Percentiles rank a stretch among this genome's conserved stretches.
phyloP scores from a whole-genome alignment of 225 moss, liverwort and hornwort genomes.

The Polytrichum formosum region DNA sequence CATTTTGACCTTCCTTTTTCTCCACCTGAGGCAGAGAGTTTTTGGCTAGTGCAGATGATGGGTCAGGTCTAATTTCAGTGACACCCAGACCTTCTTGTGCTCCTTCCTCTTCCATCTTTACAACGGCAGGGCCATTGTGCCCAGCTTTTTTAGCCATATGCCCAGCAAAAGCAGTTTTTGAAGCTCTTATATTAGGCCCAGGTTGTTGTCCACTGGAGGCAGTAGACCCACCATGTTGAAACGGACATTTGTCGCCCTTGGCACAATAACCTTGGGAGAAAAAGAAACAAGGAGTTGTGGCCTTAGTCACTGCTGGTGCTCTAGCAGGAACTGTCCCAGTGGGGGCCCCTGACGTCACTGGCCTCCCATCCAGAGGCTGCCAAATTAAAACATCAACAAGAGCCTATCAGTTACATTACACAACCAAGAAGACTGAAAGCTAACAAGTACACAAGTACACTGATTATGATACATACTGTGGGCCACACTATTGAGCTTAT shows the following conservation, averaged over 20 bases:
- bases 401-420: too few species aligned
- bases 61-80: conserved; percentile 11
- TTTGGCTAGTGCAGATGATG: conserved; percentile 8
- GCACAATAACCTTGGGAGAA: conserved; percentile 24
- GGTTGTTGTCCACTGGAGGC: conserved; percentile 3
- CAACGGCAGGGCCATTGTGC: conserved; percentile 4
- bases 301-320: conserved; percentile 10
- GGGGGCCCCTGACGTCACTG: conserved; percentile 4
- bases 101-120: conserved; percentile 1
- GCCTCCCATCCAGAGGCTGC: conserved; percentile 61
- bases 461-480: neutral
- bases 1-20: conserved; percentile 39
- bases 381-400: neutral
- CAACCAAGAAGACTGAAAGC: too few species aligned
- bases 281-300: conserved; percentile 20
- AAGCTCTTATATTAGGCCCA: conserved; percentile 1
- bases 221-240: conserved; percentile 6
- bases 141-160: neutral
- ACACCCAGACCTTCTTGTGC: too few species aligned
- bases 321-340: conserved; percentile 4
- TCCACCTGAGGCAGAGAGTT: conserved; percentile 12
- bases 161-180: neutral
- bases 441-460: too few species aligned
- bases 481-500: too few species aligned
- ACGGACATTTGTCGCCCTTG: conserved; percentile 19